phyloP scores from a whole-genome alignment of 2,329 filamentous ascomycete species.

The Diaporthe sp. region DNA sequence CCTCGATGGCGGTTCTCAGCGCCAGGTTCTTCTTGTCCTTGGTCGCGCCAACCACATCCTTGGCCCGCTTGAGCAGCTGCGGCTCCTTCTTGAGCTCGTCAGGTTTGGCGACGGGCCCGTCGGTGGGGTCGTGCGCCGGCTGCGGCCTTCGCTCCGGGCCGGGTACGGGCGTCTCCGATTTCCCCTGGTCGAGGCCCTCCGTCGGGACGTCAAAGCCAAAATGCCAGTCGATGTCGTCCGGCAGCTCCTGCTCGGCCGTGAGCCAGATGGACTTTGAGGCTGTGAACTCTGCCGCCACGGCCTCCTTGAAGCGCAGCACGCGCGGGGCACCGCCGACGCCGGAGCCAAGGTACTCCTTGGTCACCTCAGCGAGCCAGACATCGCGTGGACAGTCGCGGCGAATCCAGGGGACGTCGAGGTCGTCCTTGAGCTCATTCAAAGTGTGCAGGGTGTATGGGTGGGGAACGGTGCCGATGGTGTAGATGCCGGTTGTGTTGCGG shows the following conservation, averaged over 20 bases:
- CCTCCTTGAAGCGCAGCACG: slow-evolving; percentile 83
- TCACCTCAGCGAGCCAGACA: slow-evolving; percentile 81
- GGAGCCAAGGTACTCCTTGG: slow-evolving; percentile 75
- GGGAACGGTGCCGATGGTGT: slow-evolving; percentile 88
- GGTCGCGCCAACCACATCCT: slow-evolving; percentile 57
- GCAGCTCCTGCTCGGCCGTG: slow-evolving; percentile 75
- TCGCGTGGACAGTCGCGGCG: slow-evolving; percentile 80
- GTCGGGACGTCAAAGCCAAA: slow-evolving; percentile 88
- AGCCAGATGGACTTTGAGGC: slow-evolving; percentile 82
- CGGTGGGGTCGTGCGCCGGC: slow-evolving; percentile 60
- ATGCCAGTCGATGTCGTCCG: slow-evolving; percentile 86
- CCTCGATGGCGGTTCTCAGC: slow-evolving; percentile 70
- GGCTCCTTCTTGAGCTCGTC: slow-evolving; percentile 69
- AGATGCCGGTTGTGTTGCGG: slow-evolving; percentile 79
- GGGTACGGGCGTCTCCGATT: slow-evolving; percentile 70
- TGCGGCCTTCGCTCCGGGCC: slow-evolving; percentile 70
- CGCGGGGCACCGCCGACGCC: slow-evolving; percentile 75
- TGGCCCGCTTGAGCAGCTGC: slow-evolving; percentile 62
- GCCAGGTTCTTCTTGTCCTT: slow-evolving; percentile 60
- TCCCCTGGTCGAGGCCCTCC: slow-evolving; percentile 64
- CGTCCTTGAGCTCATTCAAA: slow-evolving; percentile 73
- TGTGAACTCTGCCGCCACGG: slow-evolving; percentile 78
- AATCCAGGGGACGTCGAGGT: slow-evolving; percentile 75
- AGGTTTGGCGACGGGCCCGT: slow-evolving; percentile 65
- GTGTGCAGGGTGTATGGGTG: slow-evolving; percentile 89